Evolutionary conservation across 164 flowering plant species (phyloP).

Genomic region (Piper longum): DNA sequence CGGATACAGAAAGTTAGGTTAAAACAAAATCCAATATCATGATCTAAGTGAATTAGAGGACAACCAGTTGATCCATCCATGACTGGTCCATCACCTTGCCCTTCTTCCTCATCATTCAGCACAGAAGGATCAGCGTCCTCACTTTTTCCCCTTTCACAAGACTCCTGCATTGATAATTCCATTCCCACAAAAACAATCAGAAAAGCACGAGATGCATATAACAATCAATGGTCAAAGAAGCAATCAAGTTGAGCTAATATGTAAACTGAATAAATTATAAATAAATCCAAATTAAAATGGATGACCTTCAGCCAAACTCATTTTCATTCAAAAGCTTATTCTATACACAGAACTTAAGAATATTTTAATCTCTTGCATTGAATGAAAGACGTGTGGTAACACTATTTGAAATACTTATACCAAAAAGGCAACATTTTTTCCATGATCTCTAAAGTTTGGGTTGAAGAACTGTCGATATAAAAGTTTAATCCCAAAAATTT

Average conservation of each 20-base stretch:
- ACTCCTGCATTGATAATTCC: background rate
- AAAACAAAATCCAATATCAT: too few species aligned
- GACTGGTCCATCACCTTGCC: conserved; percentile 12
- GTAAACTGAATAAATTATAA: too few species aligned
- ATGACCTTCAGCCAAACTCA: too few species aligned
- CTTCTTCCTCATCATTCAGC: conserved; percentile 15
- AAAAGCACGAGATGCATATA: background rate
- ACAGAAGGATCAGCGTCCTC: conserved; percentile 1
- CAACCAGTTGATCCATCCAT: conserved; percentile 11
- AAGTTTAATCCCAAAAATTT: too few species aligned
- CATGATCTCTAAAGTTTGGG: too few species aligned
- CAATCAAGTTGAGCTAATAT: background rate
- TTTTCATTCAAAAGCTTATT: too few species aligned
- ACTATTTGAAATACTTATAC: too few species aligned
- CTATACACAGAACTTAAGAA: too few species aligned
- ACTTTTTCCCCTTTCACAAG: conserved; percentile 8
- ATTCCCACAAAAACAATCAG: background rate
- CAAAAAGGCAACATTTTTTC: too few species aligned
- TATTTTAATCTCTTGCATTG: too few species aligned
- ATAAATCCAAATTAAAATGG: background rate
- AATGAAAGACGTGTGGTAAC: too few species aligned
- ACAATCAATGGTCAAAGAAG: background rate
- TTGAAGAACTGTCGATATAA: too few species aligned
- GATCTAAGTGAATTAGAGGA: background rate
- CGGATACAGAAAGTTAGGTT: background rate